These are phyloP conservation scores for Lathyrus aphaca DNA, from an alignment of 306 rosid species.

Conservation along the genomic window DNA sequence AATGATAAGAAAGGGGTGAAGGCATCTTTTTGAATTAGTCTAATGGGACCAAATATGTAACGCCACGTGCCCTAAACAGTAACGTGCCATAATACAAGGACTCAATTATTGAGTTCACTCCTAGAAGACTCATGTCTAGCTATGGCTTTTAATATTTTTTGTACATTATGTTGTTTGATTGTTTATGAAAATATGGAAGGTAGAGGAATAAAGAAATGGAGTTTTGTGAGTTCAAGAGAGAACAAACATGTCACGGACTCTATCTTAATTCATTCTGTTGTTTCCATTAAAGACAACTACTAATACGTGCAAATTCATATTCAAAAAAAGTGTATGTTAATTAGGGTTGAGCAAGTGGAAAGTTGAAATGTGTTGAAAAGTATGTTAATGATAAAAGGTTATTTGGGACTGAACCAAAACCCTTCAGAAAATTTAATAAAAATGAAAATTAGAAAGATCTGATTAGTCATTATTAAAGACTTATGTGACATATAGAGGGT, in stretches of 20 bases:
- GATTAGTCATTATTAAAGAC: no score
- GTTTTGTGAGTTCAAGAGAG: not conserved
- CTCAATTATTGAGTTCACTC: constrained; percentile 17
- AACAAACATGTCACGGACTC: constrained; percentile 12
- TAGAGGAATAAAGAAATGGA: not conserved
- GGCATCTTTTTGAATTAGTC: constrained; percentile 28
- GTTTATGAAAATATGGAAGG: not conserved
- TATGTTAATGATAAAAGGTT: no score
- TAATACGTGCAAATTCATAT: not conserved
- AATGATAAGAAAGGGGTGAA: constrained; percentile 27
- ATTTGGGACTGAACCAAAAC: no score
- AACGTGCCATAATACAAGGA: constrained; percentile 31
- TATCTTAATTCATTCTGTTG: not conserved
- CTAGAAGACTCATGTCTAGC: not conserved
- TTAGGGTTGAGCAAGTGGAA: no score
- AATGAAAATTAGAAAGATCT: no score
- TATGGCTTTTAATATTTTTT: not conserved
- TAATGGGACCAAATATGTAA: constrained; percentile 36
- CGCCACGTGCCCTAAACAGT: constrained; percentile 36
- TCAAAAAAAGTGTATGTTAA: no score
- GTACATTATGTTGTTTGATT: not conserved
- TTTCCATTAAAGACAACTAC: not conserved
- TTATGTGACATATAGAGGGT: no score
- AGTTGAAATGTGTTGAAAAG: no score
- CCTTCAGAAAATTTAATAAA: no score